Evolutionary conservation across 2,329 filamentous ascomycete species (phyloP), one percentile per base, ranked within the genome.

Genomic region (Coleophoma crateriformis): DNA sequence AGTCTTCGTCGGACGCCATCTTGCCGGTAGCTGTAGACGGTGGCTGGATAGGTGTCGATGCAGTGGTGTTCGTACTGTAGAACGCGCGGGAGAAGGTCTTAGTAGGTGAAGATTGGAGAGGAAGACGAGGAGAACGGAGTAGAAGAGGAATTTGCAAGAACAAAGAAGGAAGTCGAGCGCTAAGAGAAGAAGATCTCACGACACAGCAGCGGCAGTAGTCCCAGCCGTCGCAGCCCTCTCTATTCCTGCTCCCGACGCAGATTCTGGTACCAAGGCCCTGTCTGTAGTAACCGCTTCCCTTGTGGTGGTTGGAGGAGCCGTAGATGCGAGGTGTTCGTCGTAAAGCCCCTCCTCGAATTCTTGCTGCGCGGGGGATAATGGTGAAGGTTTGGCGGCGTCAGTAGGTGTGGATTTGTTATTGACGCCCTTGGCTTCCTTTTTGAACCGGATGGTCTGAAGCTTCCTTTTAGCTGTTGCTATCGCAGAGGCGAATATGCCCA

Each of bases 1-100:
- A 96, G 54, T 87, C 86, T 53, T 87, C 82, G 75, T 96, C 90
- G 48, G 83, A 85, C 7, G 83, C 80, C 85, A 88, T 89, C 15
- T 59, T 57, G 15, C 48, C 45, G 38, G 22, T 39, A 32, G 13
- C 15, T 44, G 20, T 33, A 13, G 41, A 27, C 5, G 17, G 15
- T 37, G 17, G 14, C 33, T 8, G 33, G 39, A 22, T 40, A 32
- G 27, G 12, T 12, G 33, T 41, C 8, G 46, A 13, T 17, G 38
- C 43, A 33, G 27, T 35, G 17, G 27, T 39, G 15, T 22, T 48
- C 17, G 42, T 20, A 22, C 34, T 33, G 34, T 47, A 44, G 33
- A 7, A 27, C 8, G 27, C 27, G 27, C 27, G 27, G 3, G 27
- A 27, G 27, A 27, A 27, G 27, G 27, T 27, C 27, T 27, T 27